Evolutionary conservation across 2,329 filamentous ascomycete species (phyloP).

Genomic region (Monascus ruber): DNA sequence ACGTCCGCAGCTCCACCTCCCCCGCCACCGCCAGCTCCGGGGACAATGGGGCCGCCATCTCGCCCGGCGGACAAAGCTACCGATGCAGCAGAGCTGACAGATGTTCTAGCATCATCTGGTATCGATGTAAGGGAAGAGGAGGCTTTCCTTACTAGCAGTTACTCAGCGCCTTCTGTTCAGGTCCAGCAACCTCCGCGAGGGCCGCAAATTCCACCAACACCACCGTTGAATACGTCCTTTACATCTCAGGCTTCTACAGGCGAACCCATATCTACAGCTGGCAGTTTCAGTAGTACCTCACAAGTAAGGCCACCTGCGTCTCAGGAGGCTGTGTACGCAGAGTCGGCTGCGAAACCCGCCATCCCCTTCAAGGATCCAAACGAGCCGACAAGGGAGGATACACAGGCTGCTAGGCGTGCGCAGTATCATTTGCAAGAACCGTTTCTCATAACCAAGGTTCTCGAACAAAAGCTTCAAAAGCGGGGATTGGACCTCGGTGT

Average conservation of each 20-base stretch:
- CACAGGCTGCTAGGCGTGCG: constrained; percentile 49
- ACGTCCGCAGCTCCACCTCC: constrained; percentile 28
- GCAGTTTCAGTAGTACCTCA: constrained; percentile 40
- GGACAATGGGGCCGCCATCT: constrained; percentile 53
- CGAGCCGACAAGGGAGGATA: constrained; percentile 51
- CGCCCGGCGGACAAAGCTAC: constrained; percentile 43
- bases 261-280: constrained; percentile 29
- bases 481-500: constrained; percentile 48
- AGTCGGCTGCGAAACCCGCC: constrained; percentile 53
- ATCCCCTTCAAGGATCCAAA: constrained; percentile 55
- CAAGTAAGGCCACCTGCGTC: constrained; percentile 44
- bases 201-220: constrained; percentile 29
- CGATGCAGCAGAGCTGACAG: constrained; percentile 59
- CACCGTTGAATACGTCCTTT: constrained; percentile 34
- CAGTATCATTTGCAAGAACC: constrained; percentile 63
- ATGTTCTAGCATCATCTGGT: constrained; percentile 72
- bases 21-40: constrained; percentile 25
- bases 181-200: constrained; percentile 20
- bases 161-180: constrained; percentile 30
- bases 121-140: constrained; percentile 83
- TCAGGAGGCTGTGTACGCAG: constrained; percentile 52
- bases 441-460: constrained; percentile 54
- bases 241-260: constrained; percentile 30
- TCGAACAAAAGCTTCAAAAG: constrained; percentile 47
- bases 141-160: constrained; percentile 57